These are phyloP conservation scores for Arthromyces matolae DNA, from an alignment of 768 basidiomycete species.

Conservation along the genomic window DNA sequence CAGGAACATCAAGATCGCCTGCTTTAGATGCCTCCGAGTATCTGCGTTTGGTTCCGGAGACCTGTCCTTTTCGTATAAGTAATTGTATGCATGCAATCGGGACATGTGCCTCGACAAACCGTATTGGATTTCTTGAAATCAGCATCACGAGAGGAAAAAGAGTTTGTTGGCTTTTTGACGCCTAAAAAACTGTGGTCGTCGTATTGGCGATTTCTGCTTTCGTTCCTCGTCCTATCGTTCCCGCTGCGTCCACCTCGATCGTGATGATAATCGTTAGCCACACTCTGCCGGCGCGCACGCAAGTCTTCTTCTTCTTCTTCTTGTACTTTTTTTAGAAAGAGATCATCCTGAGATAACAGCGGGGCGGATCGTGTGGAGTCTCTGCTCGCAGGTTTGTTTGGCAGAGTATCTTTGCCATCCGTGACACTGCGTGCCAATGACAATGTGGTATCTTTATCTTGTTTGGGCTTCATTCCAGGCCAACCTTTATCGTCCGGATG, in stretches of 20 bases:
- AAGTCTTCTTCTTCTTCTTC: constrained; percentile 20
- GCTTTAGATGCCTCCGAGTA: background rate
- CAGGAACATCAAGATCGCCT: too few species aligned
- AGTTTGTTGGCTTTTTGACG: constrained; percentile 8
- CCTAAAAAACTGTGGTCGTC: constrained; percentile 11
- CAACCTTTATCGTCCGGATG: constrained; percentile 49
- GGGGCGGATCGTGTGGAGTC: constrained; percentile 29
- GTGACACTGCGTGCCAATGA: background rate
- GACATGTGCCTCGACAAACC: background rate
- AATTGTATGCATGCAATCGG: too few species aligned
- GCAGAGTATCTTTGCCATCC: constrained; percentile 3
- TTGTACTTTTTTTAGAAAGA: constrained; percentile 33
- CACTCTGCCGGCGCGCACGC: constrained; percentile 4
- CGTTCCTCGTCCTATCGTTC: constrained; percentile 2
- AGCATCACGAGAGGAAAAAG: background rate
- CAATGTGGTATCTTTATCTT: constrained; percentile 12
- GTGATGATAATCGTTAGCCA: constrained; percentile 7
- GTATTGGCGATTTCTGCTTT: constrained; percentile 8
- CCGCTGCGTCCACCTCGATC: constrained; percentile 7
- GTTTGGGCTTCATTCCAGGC: constrained; percentile 23
- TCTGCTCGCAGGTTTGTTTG: constrained; percentile 1
- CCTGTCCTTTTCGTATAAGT: background rate
- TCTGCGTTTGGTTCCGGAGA: constrained; percentile 11
- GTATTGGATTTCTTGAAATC: background rate
- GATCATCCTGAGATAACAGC: constrained; percentile 40